Base-by-base conservation (phyloP, 2,329 filamentous ascomycete genomes). In the Sporothrix mexicana region DNA sequence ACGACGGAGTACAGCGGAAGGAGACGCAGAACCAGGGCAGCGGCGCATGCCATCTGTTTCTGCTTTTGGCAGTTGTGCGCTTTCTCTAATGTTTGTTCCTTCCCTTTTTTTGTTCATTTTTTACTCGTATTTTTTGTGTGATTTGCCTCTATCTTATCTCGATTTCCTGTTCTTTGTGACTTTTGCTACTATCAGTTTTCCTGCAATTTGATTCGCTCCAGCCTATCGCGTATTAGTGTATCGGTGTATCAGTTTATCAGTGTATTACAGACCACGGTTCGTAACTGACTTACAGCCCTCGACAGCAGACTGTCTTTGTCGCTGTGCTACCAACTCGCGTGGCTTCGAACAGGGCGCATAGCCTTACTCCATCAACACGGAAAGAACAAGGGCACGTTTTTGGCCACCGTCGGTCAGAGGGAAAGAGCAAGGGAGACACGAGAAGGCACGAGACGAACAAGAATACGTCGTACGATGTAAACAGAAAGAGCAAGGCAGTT, bases 91-190 rank as follows among this genome's bases (percentile, higher is more conserved):
- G 13, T 25, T 59, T 59, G 25, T 8, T 59, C 9, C 1, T 36
- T 61, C 25, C 30, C 30, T 61, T 17, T 61, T 36, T 17, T 62
- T 43, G 30, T 36, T 25, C 23, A 12, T 51, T 51, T 51, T 49
- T 15, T 36, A 36, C 13, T 62, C 13, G 30, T 36, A 36, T 36
- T 61, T 61, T 49, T 47, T 49, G 43, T 66, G 43, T 66, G 41
- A 66, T 66, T 66, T 30, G 62, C 62, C 62, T 66, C 62, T 66
- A 66, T 66, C 62, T 66, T 47, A 66, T 66, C 62, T 66, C 23
- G 62, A 20, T 45, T 43, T 12, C 59, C 2, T 66, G n/a, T 45
- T 45, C 17, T 45, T 66, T 45, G 23, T 41, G 47, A 41, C 25
- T n/a, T 62, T 20, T 47, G 25, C 15, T 23, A 7, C 57, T 61